Conservation (phyloP, 2,329 filamentous ascomycete species). For the Cadophora gregata region DNA sequence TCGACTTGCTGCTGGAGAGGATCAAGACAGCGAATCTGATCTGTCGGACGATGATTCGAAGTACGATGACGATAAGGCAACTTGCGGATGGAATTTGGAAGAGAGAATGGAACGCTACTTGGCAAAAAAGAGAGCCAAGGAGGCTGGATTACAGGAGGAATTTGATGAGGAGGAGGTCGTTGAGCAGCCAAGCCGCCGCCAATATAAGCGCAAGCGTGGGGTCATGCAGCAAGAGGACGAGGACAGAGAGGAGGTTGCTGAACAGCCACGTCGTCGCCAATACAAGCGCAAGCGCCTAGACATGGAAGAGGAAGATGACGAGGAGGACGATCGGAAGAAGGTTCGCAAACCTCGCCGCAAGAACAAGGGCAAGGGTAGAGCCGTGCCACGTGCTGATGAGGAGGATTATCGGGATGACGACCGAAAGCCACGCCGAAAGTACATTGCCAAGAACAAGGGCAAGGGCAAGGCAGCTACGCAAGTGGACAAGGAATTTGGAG, state of each 20-base stretch:
- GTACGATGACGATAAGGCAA: not conserved
- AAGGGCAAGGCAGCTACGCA: too few species aligned
- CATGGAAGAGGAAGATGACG: not conserved
- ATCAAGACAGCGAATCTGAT: not conserved
- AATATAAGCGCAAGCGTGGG: too few species aligned
- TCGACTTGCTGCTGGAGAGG: not conserved
- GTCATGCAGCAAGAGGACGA: too few species aligned
- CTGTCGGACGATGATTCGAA: not conserved
- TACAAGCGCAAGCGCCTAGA: too few species aligned
- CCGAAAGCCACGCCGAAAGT: not conserved
- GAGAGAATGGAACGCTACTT: not conserved
- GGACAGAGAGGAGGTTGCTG: too few species aligned
- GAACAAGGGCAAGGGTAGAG: not conserved
- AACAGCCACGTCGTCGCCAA: too few species aligned
- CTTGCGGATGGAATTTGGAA: not conserved
- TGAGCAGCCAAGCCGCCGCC: too few species aligned
- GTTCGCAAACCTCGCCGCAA: not conserved
- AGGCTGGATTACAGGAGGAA: not conserved
- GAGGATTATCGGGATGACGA: not conserved
- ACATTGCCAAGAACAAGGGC: not conserved
- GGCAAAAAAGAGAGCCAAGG: not conserved
- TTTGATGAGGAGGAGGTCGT: not conserved
- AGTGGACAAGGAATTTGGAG: too few species aligned
- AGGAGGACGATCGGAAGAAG: not conserved
- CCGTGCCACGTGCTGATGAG: not conserved